Conservation (phyloP, 2,329 filamentous ascomycete genomes). For the Penicillium sp. region DNA sequence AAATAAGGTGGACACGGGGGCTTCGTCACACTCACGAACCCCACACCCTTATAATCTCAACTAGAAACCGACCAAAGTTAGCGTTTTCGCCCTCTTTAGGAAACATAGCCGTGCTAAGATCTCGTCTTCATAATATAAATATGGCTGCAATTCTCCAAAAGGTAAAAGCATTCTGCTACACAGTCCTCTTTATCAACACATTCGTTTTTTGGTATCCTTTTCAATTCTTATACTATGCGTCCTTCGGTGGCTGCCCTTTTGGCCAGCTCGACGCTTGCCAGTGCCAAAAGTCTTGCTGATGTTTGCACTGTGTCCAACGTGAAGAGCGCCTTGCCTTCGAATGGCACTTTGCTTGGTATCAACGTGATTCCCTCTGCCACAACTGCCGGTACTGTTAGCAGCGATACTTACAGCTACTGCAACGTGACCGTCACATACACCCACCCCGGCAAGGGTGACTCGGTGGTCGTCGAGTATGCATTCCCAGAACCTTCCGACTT, state of each 20-base stretch:
- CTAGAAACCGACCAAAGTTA: too few relatives aligned
- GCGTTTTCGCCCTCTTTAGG: too few relatives aligned
- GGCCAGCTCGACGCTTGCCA: slow-evolving; percentile 27
- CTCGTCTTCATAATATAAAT: too few relatives aligned
- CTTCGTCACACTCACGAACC: too few relatives aligned
- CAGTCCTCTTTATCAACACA: too few relatives aligned
- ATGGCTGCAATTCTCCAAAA: too few relatives aligned
- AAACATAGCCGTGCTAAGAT: too few relatives aligned
- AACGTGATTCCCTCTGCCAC: slow-evolving; percentile 43
- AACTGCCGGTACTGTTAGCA: slow-evolving; percentile 35
- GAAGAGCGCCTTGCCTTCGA: slow-evolving; percentile 43
- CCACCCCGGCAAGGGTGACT: slow-evolving; percentile 43
- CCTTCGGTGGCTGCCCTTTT: background rate
- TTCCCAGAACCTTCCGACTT: slow-evolving; percentile 38
- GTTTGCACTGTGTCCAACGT: slow-evolving; percentile 46
- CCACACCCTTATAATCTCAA: too few relatives aligned
- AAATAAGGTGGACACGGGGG: too few relatives aligned
- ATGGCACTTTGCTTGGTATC: slow-evolving; percentile 44
- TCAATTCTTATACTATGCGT: too few relatives aligned
- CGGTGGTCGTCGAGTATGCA: slow-evolving; percentile 37
- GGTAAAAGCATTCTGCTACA: too few relatives aligned
- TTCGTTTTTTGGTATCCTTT: too few relatives aligned
- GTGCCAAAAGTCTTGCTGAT: slow-evolving; percentile 38
- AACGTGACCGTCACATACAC: slow-evolving; percentile 47
- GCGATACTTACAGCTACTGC: slow-evolving; percentile 32